Evolutionary conservation across 2,329 filamentous ascomycete species (phyloP), one percentile per base, ranked within the genome.

Genomic region (Monosporascus sp.): DNA sequence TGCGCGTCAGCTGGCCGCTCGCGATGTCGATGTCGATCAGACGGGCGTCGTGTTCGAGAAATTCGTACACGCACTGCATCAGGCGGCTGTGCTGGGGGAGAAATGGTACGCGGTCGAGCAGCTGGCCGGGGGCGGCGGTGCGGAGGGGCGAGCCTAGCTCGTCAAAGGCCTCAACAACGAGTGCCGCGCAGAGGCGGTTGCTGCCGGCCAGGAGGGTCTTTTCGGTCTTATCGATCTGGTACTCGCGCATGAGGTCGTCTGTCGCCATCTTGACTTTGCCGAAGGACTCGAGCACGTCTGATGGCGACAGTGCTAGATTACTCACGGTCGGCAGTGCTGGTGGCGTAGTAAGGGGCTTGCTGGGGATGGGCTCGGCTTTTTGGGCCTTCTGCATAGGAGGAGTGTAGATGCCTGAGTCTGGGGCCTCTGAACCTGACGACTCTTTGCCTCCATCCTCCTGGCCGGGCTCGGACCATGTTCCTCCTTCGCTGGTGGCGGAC

Each of bases 1-100:
- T 62, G 44, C 36, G 52, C 4, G 50, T 65, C 45, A 64, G 62
- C 5, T 37, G n/a, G 27, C 31, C 5, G 45, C 51, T 1, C 39
- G 22, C 22, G 22, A 22, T 48, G 22, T 53, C 44, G n/a, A 50
- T 24, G 2, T 57, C 41, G 14, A 57, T 50, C 34, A 51, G 24
- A 41, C 45, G 55, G 25, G 47, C 48, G 15, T 49, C 36, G 11
- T 41, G 41, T 17, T 57, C 53, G 5, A 57, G 53, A 41, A 57
- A 49, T 25, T 27, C 37, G 49, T 56, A 57, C 8, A 57, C 37
- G n/a, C 47, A 55, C 17, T 44, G 25, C 11, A 55, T 47, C 1
- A 57, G 47, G 14, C 37, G 48, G 14, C 11, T 36, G n/a, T 54
- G 51, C 36, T 55, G 41, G 6, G 42, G 24, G 2, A n/a, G 20